These are phyloP conservation scores for Pseudogymnoascus sp. DNA, from an alignment of 2,329 filamentous ascomycete genomes.

Conservation along the genomic window DNA sequence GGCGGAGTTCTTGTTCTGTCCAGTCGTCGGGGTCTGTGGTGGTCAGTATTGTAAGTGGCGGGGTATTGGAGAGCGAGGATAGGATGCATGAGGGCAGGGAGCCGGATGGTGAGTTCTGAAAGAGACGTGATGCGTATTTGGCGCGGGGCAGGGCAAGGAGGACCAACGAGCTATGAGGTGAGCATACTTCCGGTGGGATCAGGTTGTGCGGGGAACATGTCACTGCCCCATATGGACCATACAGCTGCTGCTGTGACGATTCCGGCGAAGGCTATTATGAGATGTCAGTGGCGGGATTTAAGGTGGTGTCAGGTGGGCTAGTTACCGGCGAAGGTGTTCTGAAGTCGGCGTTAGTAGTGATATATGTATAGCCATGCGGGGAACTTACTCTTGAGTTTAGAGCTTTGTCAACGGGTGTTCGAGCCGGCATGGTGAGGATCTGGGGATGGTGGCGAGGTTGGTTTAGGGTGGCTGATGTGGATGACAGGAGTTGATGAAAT, in stretches of 20 bases:
- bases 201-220: constrained; percentile 65
- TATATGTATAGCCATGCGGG: not conserved
- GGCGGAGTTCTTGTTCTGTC: constrained; percentile 69
- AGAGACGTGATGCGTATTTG: not conserved
- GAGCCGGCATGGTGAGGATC: constrained; percentile 44
- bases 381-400: constrained; percentile 57
- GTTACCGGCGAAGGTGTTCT: constrained; percentile 64
- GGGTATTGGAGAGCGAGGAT: constrained; percentile 3
- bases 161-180: constrained; percentile 16
- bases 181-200: constrained; percentile 70
- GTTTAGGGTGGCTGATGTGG: not conserved
- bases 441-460: constrained; percentile 4
- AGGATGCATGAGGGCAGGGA: not conserved
- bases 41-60: not conserved
- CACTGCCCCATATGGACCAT: constrained; percentile 78
- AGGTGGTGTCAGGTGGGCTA: not conserved
- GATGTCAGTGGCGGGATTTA: constrained; percentile 11
- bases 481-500: not conserved
- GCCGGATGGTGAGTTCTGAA: not conserved
- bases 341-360: constrained; percentile 14
- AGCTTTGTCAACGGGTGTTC: constrained; percentile 56
- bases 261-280: constrained; percentile 63
- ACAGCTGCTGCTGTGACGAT: constrained; percentile 72
- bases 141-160: not conserved
- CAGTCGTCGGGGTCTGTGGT: constrained; percentile 55